Conservation (phyloP, 202 grass and related monocot species). For the Zoysia matrella region DNA sequence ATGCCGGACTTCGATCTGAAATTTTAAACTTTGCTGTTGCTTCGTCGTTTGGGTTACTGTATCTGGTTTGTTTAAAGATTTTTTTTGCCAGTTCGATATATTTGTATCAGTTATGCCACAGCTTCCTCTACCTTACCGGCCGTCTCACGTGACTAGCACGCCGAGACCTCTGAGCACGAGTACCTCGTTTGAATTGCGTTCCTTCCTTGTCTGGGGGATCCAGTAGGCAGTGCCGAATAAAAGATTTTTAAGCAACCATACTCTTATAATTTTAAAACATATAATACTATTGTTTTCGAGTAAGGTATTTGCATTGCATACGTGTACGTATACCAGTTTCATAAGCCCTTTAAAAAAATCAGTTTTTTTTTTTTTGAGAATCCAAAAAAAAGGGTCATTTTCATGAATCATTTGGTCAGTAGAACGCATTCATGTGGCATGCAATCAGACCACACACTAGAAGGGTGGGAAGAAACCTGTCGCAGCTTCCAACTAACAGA, state of each 20-base stretch:
- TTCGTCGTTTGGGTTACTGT: neutral
- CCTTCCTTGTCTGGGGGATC: neutral
- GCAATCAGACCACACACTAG: neutral
- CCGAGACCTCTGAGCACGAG: neutral
- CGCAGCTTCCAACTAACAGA: conserved; percentile 23
- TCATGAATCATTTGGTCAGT: neutral
- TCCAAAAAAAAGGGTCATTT: neutral
- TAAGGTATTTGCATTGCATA: too few relatives aligned
- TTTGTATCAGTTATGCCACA: too few relatives aligned
- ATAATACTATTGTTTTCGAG: too few relatives aligned
- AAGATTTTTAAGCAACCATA: too few relatives aligned
- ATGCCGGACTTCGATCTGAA: too few relatives aligned
- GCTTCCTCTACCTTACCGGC: neutral
- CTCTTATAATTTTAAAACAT: too few relatives aligned
- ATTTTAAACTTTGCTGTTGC: neutral
- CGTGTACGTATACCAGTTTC: too few relatives aligned
- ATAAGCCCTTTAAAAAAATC: too few relatives aligned
- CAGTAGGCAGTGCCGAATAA: neutral
- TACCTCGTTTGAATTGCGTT: neutral
- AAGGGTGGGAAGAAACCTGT: conserved; percentile 39
- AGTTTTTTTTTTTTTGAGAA: too few relatives aligned
- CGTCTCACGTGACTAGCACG: neutral
- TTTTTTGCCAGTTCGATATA: neutral
- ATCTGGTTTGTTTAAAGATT: too few relatives aligned
- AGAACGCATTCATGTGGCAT: conserved; percentile 35